A percentile compares a stretch with the other conserved stretches of the same genome.
Evolutionary conservation across 495 filamentous ascomycete species (phyloP).

Genomic region (Glutinoglossum americanum): DNA sequence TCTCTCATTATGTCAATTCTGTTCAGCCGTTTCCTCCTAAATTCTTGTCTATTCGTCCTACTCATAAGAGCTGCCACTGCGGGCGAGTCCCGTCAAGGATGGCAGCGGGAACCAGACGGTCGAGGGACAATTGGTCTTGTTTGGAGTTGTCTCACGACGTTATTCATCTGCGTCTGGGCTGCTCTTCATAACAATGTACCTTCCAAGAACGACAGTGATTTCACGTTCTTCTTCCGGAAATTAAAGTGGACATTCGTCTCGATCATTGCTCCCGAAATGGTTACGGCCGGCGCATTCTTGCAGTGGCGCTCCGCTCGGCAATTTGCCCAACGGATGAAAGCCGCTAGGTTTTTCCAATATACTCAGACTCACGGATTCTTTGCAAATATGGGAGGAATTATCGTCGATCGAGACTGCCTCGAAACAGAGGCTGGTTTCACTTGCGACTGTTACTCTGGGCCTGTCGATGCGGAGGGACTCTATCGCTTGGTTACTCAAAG

Average conservation of each 20-base stretch:
- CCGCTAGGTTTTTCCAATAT: not conserved
- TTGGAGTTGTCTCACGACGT: conserved; percentile 18
- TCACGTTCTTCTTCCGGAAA: conserved; percentile 7
- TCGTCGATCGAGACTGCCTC: too few species aligned
- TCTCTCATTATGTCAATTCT: too few species aligned
- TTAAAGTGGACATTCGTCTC: conserved; percentile 14
- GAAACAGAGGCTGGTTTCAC: too few species aligned
- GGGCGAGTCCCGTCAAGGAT: not conserved
- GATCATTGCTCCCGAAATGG: conserved; percentile 17
- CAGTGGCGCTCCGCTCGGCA: conserved; percentile 8
- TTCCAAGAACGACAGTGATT: not conserved
- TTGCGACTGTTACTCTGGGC: too few species aligned
- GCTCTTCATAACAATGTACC: conserved; percentile 23
- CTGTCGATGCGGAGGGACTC: too few species aligned
- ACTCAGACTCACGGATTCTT: conserved; percentile 5
- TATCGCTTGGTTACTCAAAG: too few species aligned
- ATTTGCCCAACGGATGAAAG: not conserved
- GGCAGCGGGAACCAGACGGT: not conserved
- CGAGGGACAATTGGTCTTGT: conserved; percentile 21
- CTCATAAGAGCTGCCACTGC: too few species aligned
- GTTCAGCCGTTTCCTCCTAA: too few species aligned
- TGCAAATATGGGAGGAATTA: conserved; percentile 7
- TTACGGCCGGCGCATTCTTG: conserved; percentile 9
- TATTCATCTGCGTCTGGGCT: conserved; percentile 22
- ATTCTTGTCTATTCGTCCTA: too few species aligned